phyloP scores from a whole-genome alignment of 257 asterid species.

The Solanum appendiculatum region DNA sequence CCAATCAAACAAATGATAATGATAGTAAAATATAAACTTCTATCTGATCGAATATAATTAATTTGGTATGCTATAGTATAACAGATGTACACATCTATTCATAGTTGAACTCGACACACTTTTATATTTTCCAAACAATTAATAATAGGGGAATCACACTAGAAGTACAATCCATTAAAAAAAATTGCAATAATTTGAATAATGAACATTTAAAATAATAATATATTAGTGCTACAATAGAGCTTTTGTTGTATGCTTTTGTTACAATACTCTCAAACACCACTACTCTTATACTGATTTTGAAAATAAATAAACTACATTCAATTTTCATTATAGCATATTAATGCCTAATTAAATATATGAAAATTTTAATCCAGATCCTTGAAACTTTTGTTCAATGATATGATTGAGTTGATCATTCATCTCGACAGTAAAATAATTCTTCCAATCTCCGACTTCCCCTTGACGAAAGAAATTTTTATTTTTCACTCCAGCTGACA shows the following conservation, averaged over 20 bases:
- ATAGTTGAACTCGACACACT: too few species aligned
- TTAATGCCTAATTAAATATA: background rate
- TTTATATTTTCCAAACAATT: too few species aligned
- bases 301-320: background rate
- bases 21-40: background rate
- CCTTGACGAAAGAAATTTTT: background rate
- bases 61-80: background rate
- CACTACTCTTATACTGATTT: background rate
- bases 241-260: background rate
- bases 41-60: too few species aligned
- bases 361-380: background rate
- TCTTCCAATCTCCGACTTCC: slow-evolving; percentile 5
- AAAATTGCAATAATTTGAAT: too few species aligned
- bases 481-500: background rate
- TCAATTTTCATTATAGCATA: background rate
- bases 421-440: background rate
- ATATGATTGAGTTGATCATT: background rate
- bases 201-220: too few species aligned
- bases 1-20: too few species aligned
- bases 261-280: background rate
- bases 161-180: too few species aligned
- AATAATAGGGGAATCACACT: too few species aligned
- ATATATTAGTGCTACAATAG: background rate
- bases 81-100: too few species aligned
- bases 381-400: background rate